phyloP scores from a whole-genome alignment of 225 moss, liverwort and hornwort genomes.

The Marchantia paleacea region DNA sequence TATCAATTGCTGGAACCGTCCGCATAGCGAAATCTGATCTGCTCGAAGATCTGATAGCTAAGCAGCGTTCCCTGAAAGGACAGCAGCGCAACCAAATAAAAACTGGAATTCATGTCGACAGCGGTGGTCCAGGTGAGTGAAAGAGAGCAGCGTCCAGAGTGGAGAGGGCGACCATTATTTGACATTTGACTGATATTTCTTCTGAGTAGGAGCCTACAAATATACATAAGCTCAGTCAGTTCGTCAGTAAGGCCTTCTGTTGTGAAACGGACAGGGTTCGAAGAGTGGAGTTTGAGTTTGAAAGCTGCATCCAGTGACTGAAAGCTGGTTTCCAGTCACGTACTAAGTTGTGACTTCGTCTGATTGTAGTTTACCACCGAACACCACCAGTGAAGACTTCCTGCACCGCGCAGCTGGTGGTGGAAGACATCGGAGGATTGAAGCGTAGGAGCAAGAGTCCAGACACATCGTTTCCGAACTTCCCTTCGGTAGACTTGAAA shows the following conservation, averaged over 20 bases:
- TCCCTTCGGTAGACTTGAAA: not conserved
- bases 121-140: not conserved
- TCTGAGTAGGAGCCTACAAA: too few relatives aligned
- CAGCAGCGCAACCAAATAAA: not conserved
- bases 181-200: too few relatives aligned
- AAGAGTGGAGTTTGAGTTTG: too few relatives aligned
- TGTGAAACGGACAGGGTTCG: too few relatives aligned
- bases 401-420: slow-evolving; percentile 3
- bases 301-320: too few relatives aligned
- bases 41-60: not conserved
- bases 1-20: not conserved
- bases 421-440: not conserved
- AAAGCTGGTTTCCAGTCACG: too few relatives aligned
- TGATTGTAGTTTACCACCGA: not conserved
- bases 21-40: not conserved
- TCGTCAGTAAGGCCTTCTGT: too few relatives aligned
- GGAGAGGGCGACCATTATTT: not conserved
- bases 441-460: not conserved
- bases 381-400: not conserved
- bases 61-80: not conserved
- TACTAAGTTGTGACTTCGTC: not conserved
- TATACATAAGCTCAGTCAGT: too few relatives aligned
- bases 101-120: not conserved
- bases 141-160: not conserved
- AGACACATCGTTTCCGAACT: not conserved